Conservation (phyloP, 2,329 filamentous ascomycete species). For the Mycosphaerelloides madeirae region DNA sequence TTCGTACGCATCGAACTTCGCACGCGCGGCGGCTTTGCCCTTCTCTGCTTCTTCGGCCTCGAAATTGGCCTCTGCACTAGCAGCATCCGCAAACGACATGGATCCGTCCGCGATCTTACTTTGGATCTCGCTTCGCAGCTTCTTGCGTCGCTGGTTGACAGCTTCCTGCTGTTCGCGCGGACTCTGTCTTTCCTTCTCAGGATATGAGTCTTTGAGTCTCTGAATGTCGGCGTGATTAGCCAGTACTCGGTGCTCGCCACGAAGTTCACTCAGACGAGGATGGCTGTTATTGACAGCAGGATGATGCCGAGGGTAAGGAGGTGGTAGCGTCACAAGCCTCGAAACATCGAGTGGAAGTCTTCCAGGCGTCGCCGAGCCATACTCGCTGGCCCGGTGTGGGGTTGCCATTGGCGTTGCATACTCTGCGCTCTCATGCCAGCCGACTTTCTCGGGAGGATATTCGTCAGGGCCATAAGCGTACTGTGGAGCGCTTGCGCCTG, state of each 20-base stretch:
- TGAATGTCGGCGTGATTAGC: conserved; percentile 67
- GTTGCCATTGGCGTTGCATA: conserved; percentile 33
- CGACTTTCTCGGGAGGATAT: conserved; percentile 62
- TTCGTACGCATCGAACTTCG: conserved; percentile 81
- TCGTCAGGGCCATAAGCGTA: conserved; percentile 50
- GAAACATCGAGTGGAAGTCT: conserved; percentile 68
- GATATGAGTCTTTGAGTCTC: conserved; percentile 38
- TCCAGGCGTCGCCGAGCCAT: conserved; percentile 21
- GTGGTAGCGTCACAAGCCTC: conserved; percentile 83
- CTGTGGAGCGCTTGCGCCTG: conserved; percentile 36
- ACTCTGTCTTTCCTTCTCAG: conserved; percentile 27
- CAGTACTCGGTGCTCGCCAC: conserved; percentile 69
- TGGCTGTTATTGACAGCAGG: conserved; percentile 96
- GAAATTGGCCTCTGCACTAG: conserved; percentile 68
- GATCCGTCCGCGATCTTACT: conserved; percentile 71
- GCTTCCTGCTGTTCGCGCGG: conserved; percentile 44
- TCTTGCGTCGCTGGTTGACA: conserved; percentile 26
- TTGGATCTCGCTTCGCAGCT: conserved; percentile 56
- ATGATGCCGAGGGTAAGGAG: conserved; percentile 88
- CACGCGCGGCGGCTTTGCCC: conserved; percentile 68
- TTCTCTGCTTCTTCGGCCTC: conserved; percentile 64
- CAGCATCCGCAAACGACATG: conserved; percentile 78
- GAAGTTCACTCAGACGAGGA: conserved; percentile 75
- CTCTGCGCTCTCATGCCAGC: conserved; percentile 47
- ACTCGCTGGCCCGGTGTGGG: conserved; percentile 19